Evolutionary conservation across 2,329 filamentous ascomycete genomes (phyloP).

Genomic region (Ceratocystis albifundus): DNA sequence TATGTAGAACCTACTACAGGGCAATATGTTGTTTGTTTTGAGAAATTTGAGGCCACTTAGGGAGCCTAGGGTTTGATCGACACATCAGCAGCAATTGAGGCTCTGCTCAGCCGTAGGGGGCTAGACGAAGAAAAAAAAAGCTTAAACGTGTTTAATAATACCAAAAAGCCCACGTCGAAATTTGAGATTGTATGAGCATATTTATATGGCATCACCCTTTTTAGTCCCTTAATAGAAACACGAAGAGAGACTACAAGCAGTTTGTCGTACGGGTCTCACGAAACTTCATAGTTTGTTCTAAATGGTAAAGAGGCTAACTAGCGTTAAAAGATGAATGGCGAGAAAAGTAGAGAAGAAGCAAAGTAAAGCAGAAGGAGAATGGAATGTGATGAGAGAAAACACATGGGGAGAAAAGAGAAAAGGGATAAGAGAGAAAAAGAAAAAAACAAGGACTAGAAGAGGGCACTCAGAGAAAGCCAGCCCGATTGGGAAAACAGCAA

Average conservation of each 20-base stretch:
- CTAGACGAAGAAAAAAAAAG: not conserved
- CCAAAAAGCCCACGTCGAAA: not conserved
- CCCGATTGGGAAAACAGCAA: not conserved
- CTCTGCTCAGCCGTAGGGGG: not conserved
- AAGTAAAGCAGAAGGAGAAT: not conserved
- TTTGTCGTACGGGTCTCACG: too few species aligned
- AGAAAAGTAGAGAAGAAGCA: not conserved
- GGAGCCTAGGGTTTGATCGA: not conserved
- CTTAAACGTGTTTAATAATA: not conserved
- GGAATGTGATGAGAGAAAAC: not conserved
- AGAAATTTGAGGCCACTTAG: constrained; percentile 1
- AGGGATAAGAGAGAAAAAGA: not conserved
- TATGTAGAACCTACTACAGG: not conserved
- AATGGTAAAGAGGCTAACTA: not conserved
- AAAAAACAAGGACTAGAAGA: not conserved
- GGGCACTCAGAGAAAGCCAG: not conserved
- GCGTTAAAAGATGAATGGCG: not conserved
- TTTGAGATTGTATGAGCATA: constrained; percentile 1
- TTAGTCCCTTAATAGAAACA: not conserved
- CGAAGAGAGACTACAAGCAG: too few species aligned
- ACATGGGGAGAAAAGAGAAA: not conserved
- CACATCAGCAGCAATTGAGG: constrained; percentile 5
- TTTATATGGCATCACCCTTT: not conserved
- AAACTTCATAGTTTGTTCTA: not conserved
- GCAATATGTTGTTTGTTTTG: not conserved